Evolutionary conservation across 306 rosid species (phyloP), one percentile per base, ranked within the genome.

Genomic region (Purshia tridentata): DNA sequence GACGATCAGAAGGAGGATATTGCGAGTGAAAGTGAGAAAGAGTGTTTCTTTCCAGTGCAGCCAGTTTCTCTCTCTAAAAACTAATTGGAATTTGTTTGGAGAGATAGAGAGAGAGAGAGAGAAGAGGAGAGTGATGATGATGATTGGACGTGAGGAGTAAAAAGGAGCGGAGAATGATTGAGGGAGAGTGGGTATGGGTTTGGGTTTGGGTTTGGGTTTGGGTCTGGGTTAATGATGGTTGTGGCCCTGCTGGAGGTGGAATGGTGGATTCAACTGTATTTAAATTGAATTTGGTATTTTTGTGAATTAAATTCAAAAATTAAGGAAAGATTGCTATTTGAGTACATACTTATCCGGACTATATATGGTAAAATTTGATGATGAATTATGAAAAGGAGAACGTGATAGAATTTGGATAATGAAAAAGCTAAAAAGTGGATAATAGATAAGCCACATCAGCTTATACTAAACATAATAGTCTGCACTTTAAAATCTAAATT

Each of bases 91-190:
- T 77, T 80, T 12, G 76, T 50, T 68, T 47, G 58, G 81, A 72
- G 72, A 77, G 81, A 83, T 50, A 78, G 79, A 70, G 52, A 51
- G 54, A 71, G 56, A 78, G 14, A 65, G 72, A 82, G 78, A 77
- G 61, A 64, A 84, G 70, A 62, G 70, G 78, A 62, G 35, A 56
- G 45, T 37, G 58, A 57, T 51, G 85, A 57, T 51, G 85, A 89
- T 86, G 93, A 91, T 89, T 87, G 91, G 86, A 51, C 69, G 79
- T 72, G 53, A 60, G 73, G 67, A 75, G 53, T 3, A 84, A 84
- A 88, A 82, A 68, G 77, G 13, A 68, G 79, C 79, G 74, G 86
- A 87, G 88, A 88, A 84, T 91, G 92, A 91, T 88, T 88, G 84
- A 80, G 87, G 72, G 83, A 79, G 81, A 77, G 83, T 75, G 57